phyloP scores from a whole-genome alignment of 441 rosid species.

The Pelargonium myrrhifolium region DNA sequence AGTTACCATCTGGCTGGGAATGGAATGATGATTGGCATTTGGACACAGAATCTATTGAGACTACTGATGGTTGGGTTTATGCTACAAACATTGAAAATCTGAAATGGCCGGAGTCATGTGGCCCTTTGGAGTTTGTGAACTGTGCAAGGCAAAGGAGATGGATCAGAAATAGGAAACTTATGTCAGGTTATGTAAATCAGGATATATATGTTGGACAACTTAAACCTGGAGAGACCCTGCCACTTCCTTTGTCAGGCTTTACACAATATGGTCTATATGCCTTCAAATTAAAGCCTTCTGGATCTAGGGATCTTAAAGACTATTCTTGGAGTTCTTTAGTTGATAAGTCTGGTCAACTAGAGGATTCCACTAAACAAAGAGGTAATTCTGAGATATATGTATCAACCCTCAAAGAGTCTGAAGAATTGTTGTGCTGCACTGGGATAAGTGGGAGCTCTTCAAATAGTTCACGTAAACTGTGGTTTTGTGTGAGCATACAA shows the following conservation, averaged over 20 bases:
- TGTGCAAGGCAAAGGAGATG: conserved; percentile 67
- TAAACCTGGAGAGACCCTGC: conserved; percentile 64
- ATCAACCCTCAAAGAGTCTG: conserved; percentile 62
- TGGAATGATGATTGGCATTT: conserved; percentile 58
- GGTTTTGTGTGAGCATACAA: conserved; percentile 82
- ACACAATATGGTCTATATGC: conserved; percentile 50
- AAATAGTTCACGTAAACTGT: conserved; percentile 40
- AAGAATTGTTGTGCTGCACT: conserved; percentile 65
- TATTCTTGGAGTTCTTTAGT: conserved; percentile 88
- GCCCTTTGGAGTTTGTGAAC: conserved; percentile 36
- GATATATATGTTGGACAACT: conserved; percentile 57
- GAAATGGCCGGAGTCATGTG: conserved; percentile 54
- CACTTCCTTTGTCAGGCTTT: conserved; percentile 73
- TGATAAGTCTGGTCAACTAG: conserved; percentile 33
- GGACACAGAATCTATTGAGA: conserved; percentile 38
- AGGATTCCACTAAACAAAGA: conserved; percentile 26
- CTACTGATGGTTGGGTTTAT: conserved; percentile 66
- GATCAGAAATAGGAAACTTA: conserved; percentile 48
- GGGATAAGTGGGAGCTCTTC: conserved; percentile 59
- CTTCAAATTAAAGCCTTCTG: conserved; percentile 60
- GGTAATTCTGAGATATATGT: conserved; percentile 53
- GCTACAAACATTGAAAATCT: conserved; percentile 51
- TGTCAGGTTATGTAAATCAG: conserved; percentile 25
- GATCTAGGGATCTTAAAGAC: conserved; percentile 36
- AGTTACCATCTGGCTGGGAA: conserved; percentile 50